These are phyloP conservation scores for Chenopodium formosanum DNA, from an alignment of 148 eudicot genomes.

Conservation along the genomic window DNA sequence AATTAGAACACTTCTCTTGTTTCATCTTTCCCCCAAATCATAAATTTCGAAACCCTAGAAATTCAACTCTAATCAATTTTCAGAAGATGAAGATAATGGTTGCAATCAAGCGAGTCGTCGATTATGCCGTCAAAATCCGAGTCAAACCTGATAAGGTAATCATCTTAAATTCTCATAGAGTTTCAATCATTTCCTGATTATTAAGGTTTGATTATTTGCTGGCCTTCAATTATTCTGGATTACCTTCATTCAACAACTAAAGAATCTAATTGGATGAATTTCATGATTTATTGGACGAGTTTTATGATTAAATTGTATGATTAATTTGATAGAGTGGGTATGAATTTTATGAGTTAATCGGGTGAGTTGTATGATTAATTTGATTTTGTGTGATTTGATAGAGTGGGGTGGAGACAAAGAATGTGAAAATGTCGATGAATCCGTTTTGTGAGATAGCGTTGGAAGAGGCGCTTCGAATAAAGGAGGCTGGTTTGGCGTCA, in stretches of 20 bases:
- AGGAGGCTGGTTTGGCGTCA: conserved; percentile 79
- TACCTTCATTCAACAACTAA: no score
- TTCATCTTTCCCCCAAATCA: neutral
- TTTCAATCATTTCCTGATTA: neutral
- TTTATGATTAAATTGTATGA: neutral
- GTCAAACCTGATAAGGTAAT: conserved; percentile 88
- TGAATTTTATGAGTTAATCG: no score
- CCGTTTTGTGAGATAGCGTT: conserved; percentile 94
- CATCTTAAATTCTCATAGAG: neutral
- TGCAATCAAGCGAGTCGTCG: conserved; percentile 80
- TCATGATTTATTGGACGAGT: neutral
- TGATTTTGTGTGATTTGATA: conserved; percentile 20
- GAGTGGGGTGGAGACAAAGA: conserved; percentile 85
- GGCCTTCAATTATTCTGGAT: no score
- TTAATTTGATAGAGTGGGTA: conserved; percentile 49
- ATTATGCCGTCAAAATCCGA: conserved; percentile 94
- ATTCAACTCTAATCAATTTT: neutral
- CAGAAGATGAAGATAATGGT: conserved; percentile 84
- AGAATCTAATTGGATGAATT: neutral
- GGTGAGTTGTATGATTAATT: neutral
- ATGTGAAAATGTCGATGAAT: conserved; percentile 98
- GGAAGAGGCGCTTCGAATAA: conserved; percentile 87
- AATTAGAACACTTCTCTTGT: neutral
- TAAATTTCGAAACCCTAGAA: neutral
- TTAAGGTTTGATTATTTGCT: neutral